Evolutionary conservation across 169 alveolate genomes (phyloP), one percentile per base, ranked within the genome.

Genomic region (Eimeria necatrix): DNA sequence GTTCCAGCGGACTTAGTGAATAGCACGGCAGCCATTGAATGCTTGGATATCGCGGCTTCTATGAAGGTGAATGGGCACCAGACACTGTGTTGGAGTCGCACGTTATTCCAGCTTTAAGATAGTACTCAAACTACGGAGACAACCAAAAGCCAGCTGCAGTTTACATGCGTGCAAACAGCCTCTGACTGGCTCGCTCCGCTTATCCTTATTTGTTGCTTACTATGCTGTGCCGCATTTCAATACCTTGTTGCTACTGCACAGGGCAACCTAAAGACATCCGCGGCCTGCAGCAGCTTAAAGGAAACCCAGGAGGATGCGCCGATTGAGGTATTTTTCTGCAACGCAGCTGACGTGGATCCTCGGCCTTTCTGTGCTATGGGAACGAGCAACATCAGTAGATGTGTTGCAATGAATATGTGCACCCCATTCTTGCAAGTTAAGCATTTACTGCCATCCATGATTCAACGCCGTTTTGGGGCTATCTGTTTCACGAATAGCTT

Each of bases 401-500:
- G 61, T 1, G 60, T 78, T 20, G 85, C 88, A 4, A 92, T 64
- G 92, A 92, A 92, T 56, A n/a, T 92, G 74, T 56, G 46, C 51
- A 78, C 92, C 48, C 88, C 92, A 0, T 22, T 92, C 52, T 52
- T 92, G 71, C 95, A 92, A 32, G 91, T 92, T 32, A 78, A 92
- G 53, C 92, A 85, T n/a, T 61, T 94, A 48, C 26, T 94, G 81
- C 95, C 94, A 26, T 41, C 52, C 59, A 94, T 94, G 96, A n/a
- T 48, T 24, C 16, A 88, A 74, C 48, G 80, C 22, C 49, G 53
- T 32, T 74, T 70, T 86, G 96, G 96, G 53, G 86, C 80, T 41
- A 74, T 94, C 32, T 89, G 93, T 61, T 84, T 94, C 93, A 87
- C 71, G 48, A 94, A 89, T 60, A 94, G 95, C 88, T 46, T 88